Evolutionary conservation across 2,329 filamentous ascomycete species (phyloP), one percentile per base, ranked within the genome.

Genomic region (Helotiales sp.): DNA sequence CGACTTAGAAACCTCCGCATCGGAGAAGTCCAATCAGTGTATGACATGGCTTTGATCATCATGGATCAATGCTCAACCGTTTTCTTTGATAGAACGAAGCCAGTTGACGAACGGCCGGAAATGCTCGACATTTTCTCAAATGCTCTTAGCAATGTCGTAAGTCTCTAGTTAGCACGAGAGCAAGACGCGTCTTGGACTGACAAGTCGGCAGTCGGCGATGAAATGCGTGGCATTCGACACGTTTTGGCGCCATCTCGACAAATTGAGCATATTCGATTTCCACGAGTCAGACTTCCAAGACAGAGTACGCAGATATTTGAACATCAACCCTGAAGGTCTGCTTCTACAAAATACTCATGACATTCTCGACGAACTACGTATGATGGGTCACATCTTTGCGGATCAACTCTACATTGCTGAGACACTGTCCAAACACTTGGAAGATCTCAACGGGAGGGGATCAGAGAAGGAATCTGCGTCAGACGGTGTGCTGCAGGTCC

Each of bases 361-460:
- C 27, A 76, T 79, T 17, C 62, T 75, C 1, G 77, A 79, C 7
- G 77, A 80, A 57, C 67, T 80, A 0, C 71, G 74, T 1, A 79
- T 80, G 33, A 78, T 80, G 73, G 60, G 74, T 0, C 64, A 70
- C 1, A 69, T 79, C 5, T 68, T 66, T 13, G 64, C 61, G 2
- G 67, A 70, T 19, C 77, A 67, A 29, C 34, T 59, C 6, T 44
- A 55, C 10, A 59, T 65, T 30, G 38, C n/a, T 59, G 1, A 19
- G 31, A 1, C 27, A 53, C 15, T 55, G 62, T 25, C 54, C 48
- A 19, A 64, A 59, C 13, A 51, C n/a, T n/a, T n/a, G n/a, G n/a
- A n/a, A n/a, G n/a, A n/a, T n/a, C n/a, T n/a, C n/a, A n/a, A n/a
- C n/a, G n/a, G n/a, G n/a, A n/a, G n/a, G n/a, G n/a, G n/a, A n/a